These are phyloP conservation scores for Linum lewisii DNA, from an alignment of 345 rosid species.

Conservation along the genomic window DNA sequence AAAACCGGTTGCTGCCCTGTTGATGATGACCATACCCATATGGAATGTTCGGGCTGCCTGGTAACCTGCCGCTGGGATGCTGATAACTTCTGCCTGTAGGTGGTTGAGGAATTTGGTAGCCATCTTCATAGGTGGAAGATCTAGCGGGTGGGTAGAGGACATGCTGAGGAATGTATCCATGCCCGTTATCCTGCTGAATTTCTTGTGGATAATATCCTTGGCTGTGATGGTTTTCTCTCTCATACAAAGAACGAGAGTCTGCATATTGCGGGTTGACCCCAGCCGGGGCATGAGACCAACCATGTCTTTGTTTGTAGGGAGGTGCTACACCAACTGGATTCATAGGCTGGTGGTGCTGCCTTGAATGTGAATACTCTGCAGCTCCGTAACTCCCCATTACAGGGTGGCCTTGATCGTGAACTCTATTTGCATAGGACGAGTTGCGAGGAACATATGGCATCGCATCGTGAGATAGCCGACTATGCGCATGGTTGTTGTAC, in stretches of 20 bases:
- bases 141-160: constrained; percentile 3
- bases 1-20: constrained; percentile 25
- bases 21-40: constrained; percentile 26
- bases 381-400: too few relatives aligned
- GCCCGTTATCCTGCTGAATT: constrained; percentile 8
- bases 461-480: constrained; percentile 20
- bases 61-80: constrained; percentile 25
- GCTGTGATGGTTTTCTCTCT: constrained; percentile 15
- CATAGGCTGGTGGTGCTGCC: neutral
- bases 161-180: constrained; percentile 21
- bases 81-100: constrained; percentile 11
- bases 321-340: neutral
- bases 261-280: constrained; percentile 7
- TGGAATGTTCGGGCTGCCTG: neutral
- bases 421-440: constrained; percentile 20
- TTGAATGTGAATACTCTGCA: constrained; percentile 16
- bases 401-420: neutral
- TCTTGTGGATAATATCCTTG: constrained; percentile 20
- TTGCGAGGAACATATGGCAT: constrained; percentile 23
- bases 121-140: constrained; percentile 20
- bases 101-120: constrained; percentile 28
- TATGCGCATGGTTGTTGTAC: constrained; percentile 21
- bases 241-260: constrained; percentile 17
- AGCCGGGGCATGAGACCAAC: constrained; percentile 8
- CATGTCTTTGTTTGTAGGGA: constrained; percentile 17